Conservation (phyloP, 164 flowering plant genomes). For the Macadamia tetraphylla region DNA sequence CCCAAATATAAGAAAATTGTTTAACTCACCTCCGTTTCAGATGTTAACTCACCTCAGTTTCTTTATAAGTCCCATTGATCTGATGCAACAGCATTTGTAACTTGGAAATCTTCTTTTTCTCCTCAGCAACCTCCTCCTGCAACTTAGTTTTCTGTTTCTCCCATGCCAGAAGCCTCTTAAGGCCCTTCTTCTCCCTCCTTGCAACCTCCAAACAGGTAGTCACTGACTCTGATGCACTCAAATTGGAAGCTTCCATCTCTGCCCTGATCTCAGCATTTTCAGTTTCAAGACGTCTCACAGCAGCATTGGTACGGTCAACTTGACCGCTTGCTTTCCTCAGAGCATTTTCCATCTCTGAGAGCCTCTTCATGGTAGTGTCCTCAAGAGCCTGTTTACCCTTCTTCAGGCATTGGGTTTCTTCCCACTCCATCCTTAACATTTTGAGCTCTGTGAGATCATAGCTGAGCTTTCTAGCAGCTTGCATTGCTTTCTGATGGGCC, state of each 20-base stretch:
- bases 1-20: neutral
- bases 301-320: conserved; percentile 90
- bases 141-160: conserved; percentile 83
- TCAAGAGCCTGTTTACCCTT: conserved; percentile 85
- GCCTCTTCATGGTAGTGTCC: conserved; percentile 79
- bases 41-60: conserved; percentile 66
- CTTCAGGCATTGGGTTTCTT: conserved; percentile 77
- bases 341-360: conserved; percentile 89
- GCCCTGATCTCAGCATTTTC: conserved; percentile 98
- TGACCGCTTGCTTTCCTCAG: conserved; percentile 87
- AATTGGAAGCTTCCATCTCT: conserved; percentile 95
- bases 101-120: conserved; percentile 60
- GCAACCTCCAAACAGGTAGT: conserved; percentile 67
- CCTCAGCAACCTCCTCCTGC: conserved; percentile 75
- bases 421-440: conserved; percentile 79
- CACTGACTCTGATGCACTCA: conserved; percentile 89
- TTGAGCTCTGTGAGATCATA: conserved; percentile 85
- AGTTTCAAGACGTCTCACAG: conserved; percentile 73
- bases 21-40: conserved; percentile 68
- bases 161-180: conserved; percentile 81
- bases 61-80: conserved; percentile 51
- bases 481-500: conserved; percentile 98
- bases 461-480: conserved; percentile 93
- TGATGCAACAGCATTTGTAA: conserved; percentile 42
- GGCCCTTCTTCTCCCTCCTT: conserved; percentile 84